Evolutionary conservation across 2,329 filamentous ascomycete species (phyloP).

Genomic region (Alternaria dauci): DNA sequence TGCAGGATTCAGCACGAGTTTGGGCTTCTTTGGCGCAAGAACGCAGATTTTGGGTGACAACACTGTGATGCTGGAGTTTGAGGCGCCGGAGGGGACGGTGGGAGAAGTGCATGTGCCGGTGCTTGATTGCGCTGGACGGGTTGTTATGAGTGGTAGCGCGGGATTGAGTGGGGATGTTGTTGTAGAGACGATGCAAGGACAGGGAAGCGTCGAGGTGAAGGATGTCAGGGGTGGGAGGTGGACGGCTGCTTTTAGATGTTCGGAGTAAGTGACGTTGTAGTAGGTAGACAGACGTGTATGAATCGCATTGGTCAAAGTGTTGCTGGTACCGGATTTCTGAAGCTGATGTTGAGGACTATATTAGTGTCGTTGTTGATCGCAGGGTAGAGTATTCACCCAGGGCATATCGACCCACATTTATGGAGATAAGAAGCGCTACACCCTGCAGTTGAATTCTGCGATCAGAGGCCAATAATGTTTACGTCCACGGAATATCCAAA

Average conservation of each 20-base stretch:
- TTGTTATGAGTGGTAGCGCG: constrained; percentile 29
- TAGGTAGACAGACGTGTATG: not conserved
- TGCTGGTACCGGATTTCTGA: not conserved
- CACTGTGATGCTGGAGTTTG: constrained; percentile 35
- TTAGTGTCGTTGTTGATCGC: not conserved
- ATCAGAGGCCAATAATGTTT: not conserved
- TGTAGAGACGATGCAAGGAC: constrained; percentile 25
- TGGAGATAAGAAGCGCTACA: not conserved
- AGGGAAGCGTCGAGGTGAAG: constrained; percentile 19
- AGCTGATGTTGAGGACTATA: not conserved
- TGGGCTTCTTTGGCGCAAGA: constrained; percentile 51
- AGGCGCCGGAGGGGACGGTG: constrained; percentile 41
- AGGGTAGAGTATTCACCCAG: not conserved
- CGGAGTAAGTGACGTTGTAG: not conserved
- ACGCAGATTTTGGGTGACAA: constrained; percentile 26
- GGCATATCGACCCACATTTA: not conserved
- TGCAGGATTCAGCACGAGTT: constrained; percentile 49
- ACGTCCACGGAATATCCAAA: not conserved
- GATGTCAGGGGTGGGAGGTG: constrained; percentile 36
- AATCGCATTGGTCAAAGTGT: not conserved
- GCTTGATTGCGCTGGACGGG: constrained; percentile 27
- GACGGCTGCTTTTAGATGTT: constrained; percentile 28
- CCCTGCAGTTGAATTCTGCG: not conserved
- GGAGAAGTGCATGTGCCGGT: constrained; percentile 40
- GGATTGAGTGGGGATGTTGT: constrained; percentile 27